Base-by-base conservation (phyloP, 495 filamentous ascomycete species). In the Umbilicaria muhlenbergii region DNA sequence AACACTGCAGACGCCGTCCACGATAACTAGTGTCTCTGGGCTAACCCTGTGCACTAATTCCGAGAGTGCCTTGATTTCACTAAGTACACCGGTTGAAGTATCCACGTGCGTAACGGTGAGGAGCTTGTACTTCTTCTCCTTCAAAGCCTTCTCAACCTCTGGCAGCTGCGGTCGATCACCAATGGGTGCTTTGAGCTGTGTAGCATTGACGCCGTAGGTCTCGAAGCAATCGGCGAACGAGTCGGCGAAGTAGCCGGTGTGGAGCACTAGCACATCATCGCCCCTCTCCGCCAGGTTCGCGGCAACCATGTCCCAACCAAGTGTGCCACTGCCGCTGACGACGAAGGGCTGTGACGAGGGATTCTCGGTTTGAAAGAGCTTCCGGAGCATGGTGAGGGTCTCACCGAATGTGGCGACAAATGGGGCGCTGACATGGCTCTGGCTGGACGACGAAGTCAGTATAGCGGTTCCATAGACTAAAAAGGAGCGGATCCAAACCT, bases 161-260 rank as follows among this genome's bases (percentile, higher is more conserved):
- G 78, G 71, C 24, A 93, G 74, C 49, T 86, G 80, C n/a, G 88
- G 86, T 34, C 87, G 80, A 50, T 83, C 80, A 42, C 91, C 91
- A 52, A 94, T 82, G 28, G 86, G 77, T 0, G 86, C 85, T 58
- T 82, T 91, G 48, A 98, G 68, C 58, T 94, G 82, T 16, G 87
- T 93, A 19, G 83, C 81, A 41, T 83, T 78, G 51, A 80, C 85
- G 43, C 91, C 88, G 60, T 98, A 98, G 15, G 84, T 83, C 50
- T 78, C 69, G 56, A 98, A 72, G 62, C 91, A 95, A 60, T 87
- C 77, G 44, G 83, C 83, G 57, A 98, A 95, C 28, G 83, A 87
- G 60, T 98, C 87, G 50, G 82, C 86, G 60, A 98, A 98, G 75
- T 98, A 98, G 43, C 91, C 91, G 34, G 85, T 87, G 61, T 94